Conservation (phyloP, 2,329 filamentous ascomycete species). For the Fusarium buharicum region DNA sequence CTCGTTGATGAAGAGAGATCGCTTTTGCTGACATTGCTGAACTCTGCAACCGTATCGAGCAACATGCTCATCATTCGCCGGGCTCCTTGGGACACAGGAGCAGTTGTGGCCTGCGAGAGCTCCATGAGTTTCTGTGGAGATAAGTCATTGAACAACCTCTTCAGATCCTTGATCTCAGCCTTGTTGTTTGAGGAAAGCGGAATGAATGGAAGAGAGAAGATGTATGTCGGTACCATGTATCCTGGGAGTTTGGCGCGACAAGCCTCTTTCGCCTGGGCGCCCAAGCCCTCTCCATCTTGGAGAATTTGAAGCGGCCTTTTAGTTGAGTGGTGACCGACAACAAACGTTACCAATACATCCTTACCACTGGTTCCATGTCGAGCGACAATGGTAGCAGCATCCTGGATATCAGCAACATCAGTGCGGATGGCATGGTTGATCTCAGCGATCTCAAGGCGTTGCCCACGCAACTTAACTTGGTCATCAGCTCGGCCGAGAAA, state of each 20-base stretch:
- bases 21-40: slow-evolving; percentile 58
- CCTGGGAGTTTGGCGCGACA: slow-evolving; percentile 76
- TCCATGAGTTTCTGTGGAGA: slow-evolving; percentile 69
- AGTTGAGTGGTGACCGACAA: slow-evolving; percentile 51
- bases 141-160: slow-evolving; percentile 71
- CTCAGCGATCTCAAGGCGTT: slow-evolving; percentile 88
- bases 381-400: slow-evolving; percentile 79
- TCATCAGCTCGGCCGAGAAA: slow-evolving; percentile 91
- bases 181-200: slow-evolving; percentile 93
- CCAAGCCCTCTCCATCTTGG: slow-evolving; percentile 52
- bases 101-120: slow-evolving; percentile 53
- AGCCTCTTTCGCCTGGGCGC: slow-evolving; percentile 63
- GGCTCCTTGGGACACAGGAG: slow-evolving; percentile 46
- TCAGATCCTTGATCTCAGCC: slow-evolving; percentile 77
- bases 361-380: slow-evolving; percentile 78
- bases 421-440: slow-evolving; percentile 85
- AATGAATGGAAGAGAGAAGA: slow-evolving; percentile 75
- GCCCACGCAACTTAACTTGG: slow-evolving; percentile 90
- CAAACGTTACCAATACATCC: slow-evolving; percentile 84
- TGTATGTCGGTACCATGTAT: slow-evolving; percentile 93
- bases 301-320: slow-evolving; percentile 37
- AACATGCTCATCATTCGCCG: slow-evolving; percentile 59
- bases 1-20: slow-evolving; percentile 67
- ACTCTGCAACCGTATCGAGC: slow-evolving; percentile 63
- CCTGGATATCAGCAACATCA: slow-evolving; percentile 66